Conservation (phyloP, 805 yeast genomes). For the Ogataea glucozyma region DNA sequence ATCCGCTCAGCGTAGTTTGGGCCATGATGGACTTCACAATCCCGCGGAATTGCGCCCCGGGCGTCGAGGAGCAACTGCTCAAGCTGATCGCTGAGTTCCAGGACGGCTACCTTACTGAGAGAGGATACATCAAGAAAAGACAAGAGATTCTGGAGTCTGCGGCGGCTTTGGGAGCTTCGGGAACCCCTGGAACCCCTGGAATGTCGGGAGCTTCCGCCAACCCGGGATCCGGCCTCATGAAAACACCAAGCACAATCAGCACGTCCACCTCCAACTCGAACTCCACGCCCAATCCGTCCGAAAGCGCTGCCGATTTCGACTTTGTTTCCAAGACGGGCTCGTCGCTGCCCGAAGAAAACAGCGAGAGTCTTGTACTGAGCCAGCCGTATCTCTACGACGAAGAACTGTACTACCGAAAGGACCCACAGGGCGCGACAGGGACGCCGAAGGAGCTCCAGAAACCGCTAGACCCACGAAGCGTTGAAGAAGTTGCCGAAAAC, state of each 20-base stretch:
- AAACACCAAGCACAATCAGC: conserved; percentile 12
- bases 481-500: conserved; percentile 39
- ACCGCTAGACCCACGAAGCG: conserved; percentile 64
- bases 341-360: conserved; percentile 15
- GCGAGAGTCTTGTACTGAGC: conserved; percentile 15
- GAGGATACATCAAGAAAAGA: conserved; percentile 67
- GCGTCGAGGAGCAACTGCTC: conserved; percentile 38
- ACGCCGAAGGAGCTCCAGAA: conserved; percentile 45
- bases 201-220: background rate
- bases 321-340: conserved; percentile 9
- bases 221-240: conserved; percentile 14
- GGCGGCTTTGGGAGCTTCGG: conserved; percentile 10
- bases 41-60: conserved; percentile 43
- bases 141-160: conserved; percentile 37
- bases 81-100: conserved; percentile 51
- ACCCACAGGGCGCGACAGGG: background rate
- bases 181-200: background rate
- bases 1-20: too few relatives aligned
- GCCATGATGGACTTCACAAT: conserved; percentile 50
- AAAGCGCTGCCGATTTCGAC: conserved; percentile 14
- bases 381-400: conserved; percentile 16
- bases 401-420: conserved; percentile 13
- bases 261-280: conserved; percentile 21
- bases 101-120: conserved; percentile 73
- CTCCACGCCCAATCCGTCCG: conserved; percentile 20